phyloP scores from a whole-genome alignment of 78 protist genomes.

The Planoprotostelium fungivorum region DNA sequence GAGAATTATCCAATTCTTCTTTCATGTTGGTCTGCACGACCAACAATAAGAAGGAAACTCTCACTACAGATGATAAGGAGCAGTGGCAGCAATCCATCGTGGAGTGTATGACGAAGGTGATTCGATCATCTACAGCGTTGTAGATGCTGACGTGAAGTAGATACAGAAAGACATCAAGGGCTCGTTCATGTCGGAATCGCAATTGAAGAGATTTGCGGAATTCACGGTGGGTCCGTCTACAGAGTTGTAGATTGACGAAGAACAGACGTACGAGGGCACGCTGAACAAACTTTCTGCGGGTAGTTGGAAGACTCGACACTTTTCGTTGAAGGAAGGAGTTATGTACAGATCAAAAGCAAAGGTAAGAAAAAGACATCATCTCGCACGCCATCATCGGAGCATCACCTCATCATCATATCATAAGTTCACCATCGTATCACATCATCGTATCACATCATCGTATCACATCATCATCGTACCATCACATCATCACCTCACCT shows the following conservation, averaged over 20 bases:
- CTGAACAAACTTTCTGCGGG: background rate
- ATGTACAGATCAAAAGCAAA: background rate
- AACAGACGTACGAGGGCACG: background rate
- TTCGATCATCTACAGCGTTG: no score
- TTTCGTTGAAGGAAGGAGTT: background rate
- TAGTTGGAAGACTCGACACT: background rate
- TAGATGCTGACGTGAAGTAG: no score
- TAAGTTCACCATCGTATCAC: no score
- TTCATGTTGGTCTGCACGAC: background rate
- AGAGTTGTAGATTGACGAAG: no score
- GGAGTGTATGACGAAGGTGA: background rate
- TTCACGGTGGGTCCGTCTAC: background rate
- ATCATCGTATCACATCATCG: no score
- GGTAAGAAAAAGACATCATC: no score
- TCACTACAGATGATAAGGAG: background rate
- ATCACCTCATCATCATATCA: no score
- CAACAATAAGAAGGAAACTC: background rate
- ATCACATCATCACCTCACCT: no score
- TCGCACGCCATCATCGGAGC: no score
- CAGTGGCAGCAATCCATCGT: background rate
- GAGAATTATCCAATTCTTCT: background rate
- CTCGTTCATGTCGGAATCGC: background rate
- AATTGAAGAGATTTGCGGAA: background rate
- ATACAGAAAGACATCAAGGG: background rate
- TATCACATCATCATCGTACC: no score